These are phyloP conservation scores for Colletotrichum musae DNA, from an alignment of 2,329 filamentous ascomycete genomes.

Conservation along the genomic window DNA sequence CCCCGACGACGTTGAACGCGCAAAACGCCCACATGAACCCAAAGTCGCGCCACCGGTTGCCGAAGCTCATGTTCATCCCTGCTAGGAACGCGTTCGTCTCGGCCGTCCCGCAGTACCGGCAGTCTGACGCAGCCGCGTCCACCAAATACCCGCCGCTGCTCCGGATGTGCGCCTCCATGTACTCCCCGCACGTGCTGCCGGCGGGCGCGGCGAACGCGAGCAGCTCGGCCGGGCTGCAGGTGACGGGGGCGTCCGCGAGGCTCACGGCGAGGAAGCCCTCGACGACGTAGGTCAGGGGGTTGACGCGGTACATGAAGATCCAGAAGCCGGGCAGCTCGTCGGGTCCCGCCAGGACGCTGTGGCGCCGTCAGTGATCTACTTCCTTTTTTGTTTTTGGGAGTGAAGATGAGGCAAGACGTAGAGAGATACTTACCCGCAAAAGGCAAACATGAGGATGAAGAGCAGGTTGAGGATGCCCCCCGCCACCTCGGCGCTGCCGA, in stretches of 20 bases:
- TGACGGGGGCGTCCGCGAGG: slow-evolving; percentile 43
- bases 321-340: slow-evolving; percentile 75
- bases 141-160: slow-evolving; percentile 63
- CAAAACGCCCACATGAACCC: slow-evolving; percentile 68
- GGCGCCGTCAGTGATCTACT: neutral
- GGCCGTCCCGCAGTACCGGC: slow-evolving; percentile 58
- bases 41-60: slow-evolving; percentile 68
- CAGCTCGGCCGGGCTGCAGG: slow-evolving; percentile 56
- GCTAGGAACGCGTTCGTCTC: slow-evolving; percentile 56
- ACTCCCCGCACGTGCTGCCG: slow-evolving; percentile 61
- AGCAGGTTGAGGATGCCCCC: slow-evolving; percentile 59
- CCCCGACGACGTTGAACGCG: slow-evolving; percentile 63
- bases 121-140: too few species aligned
- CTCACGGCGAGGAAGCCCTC: slow-evolving; percentile 66
- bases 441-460: slow-evolving; percentile 66
- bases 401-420: neutral
- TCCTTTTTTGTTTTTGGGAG: too few species aligned
- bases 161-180: slow-evolving; percentile 61
- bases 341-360: slow-evolving; percentile 72
- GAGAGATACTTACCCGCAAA: slow-evolving; percentile 58
- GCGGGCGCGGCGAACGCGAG: slow-evolving; percentile 67
- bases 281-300: slow-evolving; percentile 79
- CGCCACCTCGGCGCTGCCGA: slow-evolving; percentile 74
- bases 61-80: slow-evolving; percentile 59
- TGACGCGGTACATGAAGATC: slow-evolving; percentile 79